Percentiles rank a stretch among this genome's conserved stretches.
Evolutionary conservation across 2,329 filamentous ascomycete genomes (phyloP).

Genomic region (Verticillium dahliae): DNA sequence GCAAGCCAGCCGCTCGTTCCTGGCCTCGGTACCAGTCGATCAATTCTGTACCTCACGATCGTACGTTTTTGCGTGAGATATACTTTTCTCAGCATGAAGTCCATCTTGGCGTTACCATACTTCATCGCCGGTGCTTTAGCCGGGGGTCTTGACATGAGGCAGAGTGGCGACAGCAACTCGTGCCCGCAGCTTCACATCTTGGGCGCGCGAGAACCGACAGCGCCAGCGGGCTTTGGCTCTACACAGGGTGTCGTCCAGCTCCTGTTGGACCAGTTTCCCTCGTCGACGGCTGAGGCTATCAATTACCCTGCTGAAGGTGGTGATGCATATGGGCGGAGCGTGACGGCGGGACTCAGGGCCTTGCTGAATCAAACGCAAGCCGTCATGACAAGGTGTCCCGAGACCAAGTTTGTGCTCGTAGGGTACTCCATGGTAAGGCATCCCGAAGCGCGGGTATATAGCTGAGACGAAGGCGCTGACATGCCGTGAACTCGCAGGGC

Average conservation of each 20-base stretch:
- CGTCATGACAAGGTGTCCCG: conserved; percentile 38
- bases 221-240: conserved; percentile 36
- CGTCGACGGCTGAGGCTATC: conserved; percentile 39
- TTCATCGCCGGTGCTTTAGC: not conserved
- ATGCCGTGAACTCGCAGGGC: conserved; percentile 30
- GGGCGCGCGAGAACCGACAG: conserved; percentile 43
- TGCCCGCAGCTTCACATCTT: conserved; percentile 41
- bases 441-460: not conserved
- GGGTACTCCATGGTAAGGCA: conserved; percentile 39
- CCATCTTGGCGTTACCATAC: not conserved
- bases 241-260: conserved; percentile 34
- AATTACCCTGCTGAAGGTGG: conserved; percentile 50
- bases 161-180: not conserved
- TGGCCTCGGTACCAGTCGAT: not conserved
- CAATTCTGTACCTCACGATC: not conserved
- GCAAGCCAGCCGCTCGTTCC: not conserved
- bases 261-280: conserved; percentile 31
- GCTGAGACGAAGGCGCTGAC: not conserved
- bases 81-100: not conserved
- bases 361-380: conserved; percentile 35
- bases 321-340: conserved; percentile 44
- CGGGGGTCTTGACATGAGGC: not conserved
- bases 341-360: conserved; percentile 43
- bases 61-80: not conserved
- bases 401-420: conserved; percentile 48